Percentiles rank a stretch among this genome's conserved stretches.
Evolutionary conservation across 495 filamentous ascomycete genomes (phyloP).

Genomic region (Aspergillus diversus): DNA sequence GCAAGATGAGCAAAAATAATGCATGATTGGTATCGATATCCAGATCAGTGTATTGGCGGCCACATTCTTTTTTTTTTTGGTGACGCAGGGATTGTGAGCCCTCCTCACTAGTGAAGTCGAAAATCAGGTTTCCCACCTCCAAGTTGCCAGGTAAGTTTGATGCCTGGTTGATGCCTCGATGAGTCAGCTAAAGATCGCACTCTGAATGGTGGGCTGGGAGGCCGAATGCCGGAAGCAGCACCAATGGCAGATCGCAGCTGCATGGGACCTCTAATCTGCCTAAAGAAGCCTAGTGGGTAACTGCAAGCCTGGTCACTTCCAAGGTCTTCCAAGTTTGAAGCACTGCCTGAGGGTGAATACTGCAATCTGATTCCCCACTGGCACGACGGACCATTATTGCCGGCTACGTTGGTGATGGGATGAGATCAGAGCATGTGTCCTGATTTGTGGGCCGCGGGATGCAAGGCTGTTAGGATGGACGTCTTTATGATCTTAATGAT

Average conservation of each 20-base stretch:
- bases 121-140: not conserved
- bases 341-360: not conserved
- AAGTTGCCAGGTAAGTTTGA: not conserved
- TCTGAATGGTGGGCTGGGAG: not conserved
- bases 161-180: constrained; percentile 3
- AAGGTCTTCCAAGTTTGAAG: not conserved
- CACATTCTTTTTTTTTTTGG: no score
- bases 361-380: not conserved
- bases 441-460: no score
- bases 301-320: not conserved
- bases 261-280: not conserved
- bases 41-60: no score
- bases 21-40: not conserved
- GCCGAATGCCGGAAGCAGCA: not conserved
- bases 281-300: not conserved
- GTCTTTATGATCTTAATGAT: not conserved
- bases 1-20: not conserved
- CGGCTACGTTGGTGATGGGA: not conserved
- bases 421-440: no score
- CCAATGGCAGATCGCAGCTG: not conserved
- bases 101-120: no score
- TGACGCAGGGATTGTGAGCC: no score
- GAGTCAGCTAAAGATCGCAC: not conserved
- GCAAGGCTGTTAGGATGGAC: not conserved
- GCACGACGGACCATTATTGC: not conserved